Conservation (phyloP, 2,329 filamentous ascomycete species). For the Paecilomyces niveus region DNA sequence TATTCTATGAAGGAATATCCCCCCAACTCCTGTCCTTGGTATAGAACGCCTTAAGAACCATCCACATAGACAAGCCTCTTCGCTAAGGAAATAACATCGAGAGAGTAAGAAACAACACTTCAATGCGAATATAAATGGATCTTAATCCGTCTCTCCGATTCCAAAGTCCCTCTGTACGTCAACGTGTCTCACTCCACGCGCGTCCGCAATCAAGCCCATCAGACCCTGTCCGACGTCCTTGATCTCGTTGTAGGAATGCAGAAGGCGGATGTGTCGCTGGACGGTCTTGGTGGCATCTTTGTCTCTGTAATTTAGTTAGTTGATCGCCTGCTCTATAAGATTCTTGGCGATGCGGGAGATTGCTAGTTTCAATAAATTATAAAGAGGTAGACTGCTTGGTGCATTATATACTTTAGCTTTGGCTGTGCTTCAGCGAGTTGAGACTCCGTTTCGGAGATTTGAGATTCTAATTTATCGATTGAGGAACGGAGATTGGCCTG, state of each 20-base stretch:
- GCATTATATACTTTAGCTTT: constrained; percentile 27
- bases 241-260: constrained; percentile 66
- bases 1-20: neutral
- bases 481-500: constrained; percentile 17
- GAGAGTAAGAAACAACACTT: neutral
- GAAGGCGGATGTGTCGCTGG: constrained; percentile 55
- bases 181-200: constrained; percentile 48
- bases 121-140: neutral
- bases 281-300: constrained; percentile 47
- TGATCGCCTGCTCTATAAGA: neutral
- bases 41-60: neutral
- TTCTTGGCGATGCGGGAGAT: no score
- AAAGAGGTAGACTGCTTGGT: neutral
- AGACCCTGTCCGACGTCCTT: constrained; percentile 61
- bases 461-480: constrained; percentile 38
- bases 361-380: no score
- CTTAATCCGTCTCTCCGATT: constrained; percentile 29
- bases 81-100: neutral
- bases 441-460: constrained; percentile 32
- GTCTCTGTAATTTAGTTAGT: constrained; percentile 17
- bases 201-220: constrained; percentile 61
- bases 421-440: constrained; percentile 26
- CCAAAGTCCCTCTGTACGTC: constrained; percentile 37
- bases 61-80: neutral
- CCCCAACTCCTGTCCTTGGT: neutral